A percentile compares a stretch with the other conserved stretches of the same genome.
Evolutionary conservation across 2,329 filamentous ascomycete genomes (phyloP).

Genomic region (Blastomyces parvus): DNA sequence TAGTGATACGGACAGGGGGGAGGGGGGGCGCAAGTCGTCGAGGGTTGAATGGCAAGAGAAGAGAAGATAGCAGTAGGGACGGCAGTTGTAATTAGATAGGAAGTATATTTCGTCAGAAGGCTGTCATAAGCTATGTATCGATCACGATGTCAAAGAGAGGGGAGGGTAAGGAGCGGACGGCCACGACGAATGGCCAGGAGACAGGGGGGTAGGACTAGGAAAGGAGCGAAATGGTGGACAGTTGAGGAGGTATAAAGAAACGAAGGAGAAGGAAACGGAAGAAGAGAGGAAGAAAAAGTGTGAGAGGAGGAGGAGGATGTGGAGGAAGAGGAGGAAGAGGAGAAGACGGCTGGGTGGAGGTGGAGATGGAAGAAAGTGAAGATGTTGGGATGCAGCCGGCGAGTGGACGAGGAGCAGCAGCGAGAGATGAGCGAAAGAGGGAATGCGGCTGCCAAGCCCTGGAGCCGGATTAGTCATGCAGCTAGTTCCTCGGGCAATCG

Average conservation of each 20-base stretch:
- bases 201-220: constrained; percentile 14
- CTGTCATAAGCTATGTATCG: constrained; percentile 7
- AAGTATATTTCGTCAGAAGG: constrained; percentile 4
- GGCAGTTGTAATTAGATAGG: not conserved
- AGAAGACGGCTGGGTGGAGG: too few relatives aligned
- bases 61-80: not conserved
- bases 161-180: constrained; percentile 31
- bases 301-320: constrained; percentile 14
- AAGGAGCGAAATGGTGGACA: constrained; percentile 13
- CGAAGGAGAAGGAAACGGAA: constrained; percentile 13
- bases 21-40: not conserved
- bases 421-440: constrained; percentile 13
- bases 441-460: not conserved
- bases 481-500: not conserved
- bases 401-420: constrained; percentile 14
- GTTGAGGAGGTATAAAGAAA: constrained; percentile 12
- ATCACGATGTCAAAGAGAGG: not conserved
- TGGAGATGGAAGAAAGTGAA: constrained; percentile 13
- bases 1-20: not conserved
- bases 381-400: not conserved
- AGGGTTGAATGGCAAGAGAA: not conserved
- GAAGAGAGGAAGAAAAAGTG: constrained; percentile 11
- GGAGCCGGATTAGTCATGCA: not conserved
- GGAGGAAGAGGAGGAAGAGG: constrained; percentile 13
- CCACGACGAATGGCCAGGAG: constrained; percentile 25